Evolutionary conservation across 176 grass and related monocot genomes (phyloP), one percentile per base, ranked within the genome.

Genomic region (Dendrocalamus sinicus): DNA sequence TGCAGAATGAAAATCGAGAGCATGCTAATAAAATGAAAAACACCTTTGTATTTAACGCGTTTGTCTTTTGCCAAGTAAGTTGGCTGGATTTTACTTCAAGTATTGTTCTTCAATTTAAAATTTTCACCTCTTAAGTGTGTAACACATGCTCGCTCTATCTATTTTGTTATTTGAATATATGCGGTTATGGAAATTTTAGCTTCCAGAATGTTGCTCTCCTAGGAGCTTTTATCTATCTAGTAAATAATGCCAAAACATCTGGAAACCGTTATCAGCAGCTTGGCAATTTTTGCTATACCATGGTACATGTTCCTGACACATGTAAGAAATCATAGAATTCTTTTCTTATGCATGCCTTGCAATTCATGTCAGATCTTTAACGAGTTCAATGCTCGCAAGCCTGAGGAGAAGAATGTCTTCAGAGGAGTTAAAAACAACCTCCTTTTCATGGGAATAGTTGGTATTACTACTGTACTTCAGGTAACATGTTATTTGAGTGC

Each of bases 361-460:
- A 22, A 30, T 69, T 63, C 20, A 14, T 88, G 17, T 1, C 81
- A 93, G 91, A 90, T 93, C 61, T 90, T 90, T 72, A 93, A 90
- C 63, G 91, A 93, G 81, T 93, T 93, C 77, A 93, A 93, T 80
- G 91, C 91, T 7, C 83, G 91, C 45, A 88, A 93, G 70, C 91
- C 91, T 52, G 88, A 93, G 48, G 91, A 93, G 79, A 85, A 72
- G 67, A 93, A 93, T 55, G 81, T 93, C 41, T 90, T 93, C 57
- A 37, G 12, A 52, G 88, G 91, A 50, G 76, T 90, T 23, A 93
- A 85, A 15, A 76, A 71, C 15, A 93, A 88, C 82, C 39, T 12
- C 41, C 73, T 93, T 81, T 93, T 93, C 80, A 88, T 90, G 85
- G 85, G 77, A 15, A 93, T 93, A 70, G 73, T 93, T 72, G 85